These are phyloP conservation scores for Triticum monococcum DNA, from an alignment of 176 grass and related monocot genomes.

Conservation along the genomic window DNA sequence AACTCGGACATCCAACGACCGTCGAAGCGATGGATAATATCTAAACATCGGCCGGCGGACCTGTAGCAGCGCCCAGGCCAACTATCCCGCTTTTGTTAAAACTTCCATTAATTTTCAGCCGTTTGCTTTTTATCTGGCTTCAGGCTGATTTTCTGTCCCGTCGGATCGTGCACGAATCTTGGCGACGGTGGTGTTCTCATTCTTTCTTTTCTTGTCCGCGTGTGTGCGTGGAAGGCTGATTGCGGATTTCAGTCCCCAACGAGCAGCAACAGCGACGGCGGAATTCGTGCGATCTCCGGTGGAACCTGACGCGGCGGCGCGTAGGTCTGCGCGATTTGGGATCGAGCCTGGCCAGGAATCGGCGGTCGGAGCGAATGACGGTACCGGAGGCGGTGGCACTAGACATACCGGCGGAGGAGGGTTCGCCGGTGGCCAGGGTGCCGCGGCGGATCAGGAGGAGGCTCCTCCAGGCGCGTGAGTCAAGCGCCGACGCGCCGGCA, in stretches of 20 bases:
- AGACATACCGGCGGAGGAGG: constrained; percentile 59
- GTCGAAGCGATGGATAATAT: too few species aligned
- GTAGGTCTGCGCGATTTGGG: background rate
- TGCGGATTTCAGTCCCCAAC: background rate
- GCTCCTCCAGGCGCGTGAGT: constrained; percentile 34
- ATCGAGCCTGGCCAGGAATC: background rate
- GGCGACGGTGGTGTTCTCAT: too few species aligned
- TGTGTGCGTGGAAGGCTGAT: too few species aligned
- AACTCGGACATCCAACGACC: too few species aligned
- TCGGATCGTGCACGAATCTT: too few species aligned
- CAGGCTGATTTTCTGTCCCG: too few species aligned
- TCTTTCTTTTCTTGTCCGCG: background rate
- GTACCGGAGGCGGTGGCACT: constrained; percentile 55
- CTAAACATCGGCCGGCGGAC: too few species aligned
- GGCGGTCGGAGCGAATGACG: constrained; percentile 31
- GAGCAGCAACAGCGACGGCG: background rate
- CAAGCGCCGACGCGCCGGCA: constrained; percentile 14
- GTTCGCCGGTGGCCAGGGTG: constrained; percentile 47
- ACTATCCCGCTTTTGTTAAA: too few species aligned
- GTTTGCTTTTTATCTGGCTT: too few species aligned
- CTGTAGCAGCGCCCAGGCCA: too few species aligned
- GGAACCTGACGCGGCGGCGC: background rate
- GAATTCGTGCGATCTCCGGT: background rate
- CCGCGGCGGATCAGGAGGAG: constrained; percentile 79
- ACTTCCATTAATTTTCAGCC: too few species aligned